These are phyloP conservation scores for Boechera stricta DNA, from an alignment of 345 rosid genomes.

Conservation along the genomic window DNA sequence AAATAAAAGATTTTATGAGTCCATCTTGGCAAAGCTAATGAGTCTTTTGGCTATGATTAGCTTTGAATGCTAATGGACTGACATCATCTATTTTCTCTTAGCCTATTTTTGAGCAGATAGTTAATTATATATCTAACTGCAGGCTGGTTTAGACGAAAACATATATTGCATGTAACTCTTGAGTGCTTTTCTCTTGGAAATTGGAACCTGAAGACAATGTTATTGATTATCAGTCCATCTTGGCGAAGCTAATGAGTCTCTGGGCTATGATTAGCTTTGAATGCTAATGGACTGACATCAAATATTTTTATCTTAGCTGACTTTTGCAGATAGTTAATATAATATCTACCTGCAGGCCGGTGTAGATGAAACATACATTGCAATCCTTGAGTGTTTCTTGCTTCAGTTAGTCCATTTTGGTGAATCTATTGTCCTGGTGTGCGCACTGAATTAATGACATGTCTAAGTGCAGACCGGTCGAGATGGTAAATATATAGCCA, in stretches of 20 bases:
- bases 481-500: neutral
- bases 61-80: conserved; percentile 56
- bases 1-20: conserved; percentile 5
- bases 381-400: neutral
- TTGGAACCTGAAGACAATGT: neutral
- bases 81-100: conserved; percentile 28
- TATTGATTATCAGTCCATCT: conserved; percentile 56
- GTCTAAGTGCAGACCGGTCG: neutral
- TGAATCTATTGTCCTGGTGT: neutral
- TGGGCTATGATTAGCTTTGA: conserved; percentile 45
- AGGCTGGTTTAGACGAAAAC: conserved; percentile 28
- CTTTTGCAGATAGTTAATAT: conserved; percentile 25
- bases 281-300: conserved; percentile 53
- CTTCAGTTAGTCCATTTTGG: neutral
- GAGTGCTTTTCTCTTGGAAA: neutral
- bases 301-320: conserved; percentile 22
- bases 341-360: conserved; percentile 28
- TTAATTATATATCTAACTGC: conserved; percentile 15
- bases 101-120: conserved; percentile 16
- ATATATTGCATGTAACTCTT: conserved; percentile 12
- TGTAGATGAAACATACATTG: conserved; percentile 30
- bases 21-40: conserved; percentile 66
- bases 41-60: conserved; percentile 38
- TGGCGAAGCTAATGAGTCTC: conserved; percentile 59
- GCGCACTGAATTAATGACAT: neutral